These are phyloP conservation scores for Fraxinus americana DNA, from an alignment of 257 asterid genomes.

Conservation along the genomic window DNA sequence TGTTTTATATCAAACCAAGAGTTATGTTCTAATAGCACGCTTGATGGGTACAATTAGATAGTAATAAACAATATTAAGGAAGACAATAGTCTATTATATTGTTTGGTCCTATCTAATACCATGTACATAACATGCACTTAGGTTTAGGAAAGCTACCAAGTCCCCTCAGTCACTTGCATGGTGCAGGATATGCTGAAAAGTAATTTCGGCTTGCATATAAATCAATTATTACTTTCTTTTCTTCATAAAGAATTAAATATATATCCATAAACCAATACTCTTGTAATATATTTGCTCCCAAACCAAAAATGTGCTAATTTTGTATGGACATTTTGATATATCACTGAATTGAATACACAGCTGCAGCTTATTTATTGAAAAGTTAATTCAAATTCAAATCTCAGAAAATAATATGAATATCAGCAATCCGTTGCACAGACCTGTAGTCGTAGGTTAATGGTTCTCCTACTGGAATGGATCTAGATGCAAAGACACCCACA, in stretches of 20 bases:
- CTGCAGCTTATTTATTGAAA: background rate
- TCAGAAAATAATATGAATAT: background rate
- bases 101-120: background rate
- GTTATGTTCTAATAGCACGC: background rate
- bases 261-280: background rate
- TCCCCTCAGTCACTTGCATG: background rate
- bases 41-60: background rate
- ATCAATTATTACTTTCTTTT: background rate
- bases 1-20: background rate
- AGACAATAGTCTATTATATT: background rate
- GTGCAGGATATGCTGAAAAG: background rate
- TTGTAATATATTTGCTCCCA: background rate
- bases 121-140: background rate
- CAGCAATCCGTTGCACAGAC: constrained; percentile 43
- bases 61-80: background rate
- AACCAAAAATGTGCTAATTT: background rate
- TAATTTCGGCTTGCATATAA: background rate
- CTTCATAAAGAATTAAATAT: background rate
- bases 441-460: constrained; percentile 88
- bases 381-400: background rate
- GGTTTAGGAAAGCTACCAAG: background rate
- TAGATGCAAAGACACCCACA: constrained; percentile 88
- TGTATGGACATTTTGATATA: background rate
- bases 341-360: background rate
- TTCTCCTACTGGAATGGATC: constrained; percentile 73